These are phyloP conservation scores for Stachybotrys chartarum DNA, from an alignment of 2,329 filamentous ascomycete genomes.

Conservation along the genomic window DNA sequence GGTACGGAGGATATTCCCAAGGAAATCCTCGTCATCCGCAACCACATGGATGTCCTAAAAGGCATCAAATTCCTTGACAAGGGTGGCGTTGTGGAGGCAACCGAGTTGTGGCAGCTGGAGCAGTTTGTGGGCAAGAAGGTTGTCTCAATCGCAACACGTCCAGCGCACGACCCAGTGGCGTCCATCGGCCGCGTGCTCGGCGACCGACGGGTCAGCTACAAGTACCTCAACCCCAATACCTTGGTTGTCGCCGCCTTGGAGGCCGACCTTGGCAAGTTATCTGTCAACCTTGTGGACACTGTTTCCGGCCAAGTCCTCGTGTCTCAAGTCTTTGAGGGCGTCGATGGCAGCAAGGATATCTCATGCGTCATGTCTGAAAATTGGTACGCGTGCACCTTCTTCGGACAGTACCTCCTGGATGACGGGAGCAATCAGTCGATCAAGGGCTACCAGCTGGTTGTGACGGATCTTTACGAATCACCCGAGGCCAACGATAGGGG, in stretches of 20 bases:
- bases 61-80: slow-evolving; percentile 45
- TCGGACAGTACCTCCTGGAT: slow-evolving; percentile 50
- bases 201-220: slow-evolving; percentile 90
- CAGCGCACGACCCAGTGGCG: slow-evolving; percentile 77
- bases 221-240: slow-evolving; percentile 87
- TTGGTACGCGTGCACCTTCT: slow-evolving; percentile 87
- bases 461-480: slow-evolving; percentile 89
- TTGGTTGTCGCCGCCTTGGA: slow-evolving; percentile 66
- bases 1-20: slow-evolving; percentile 38
- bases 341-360: slow-evolving; percentile 69
- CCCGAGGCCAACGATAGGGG: slow-evolving; percentile 77
- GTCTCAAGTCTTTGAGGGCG: slow-evolving; percentile 60
- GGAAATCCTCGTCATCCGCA: slow-evolving; percentile 47
- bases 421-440: slow-evolving; percentile 49
- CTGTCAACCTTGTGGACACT: slow-evolving; percentile 76
- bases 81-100: slow-evolving; percentile 31
- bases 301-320: slow-evolving; percentile 77
- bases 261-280: slow-evolving; percentile 50
- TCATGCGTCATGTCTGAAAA: slow-evolving; percentile 82
- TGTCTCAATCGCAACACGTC: slow-evolving; percentile 58
- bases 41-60: slow-evolving; percentile 40
- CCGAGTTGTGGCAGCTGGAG: slow-evolving; percentile 66
- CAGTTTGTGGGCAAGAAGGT: slow-evolving; percentile 62
- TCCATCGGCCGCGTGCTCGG: slow-evolving; percentile 93
- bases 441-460: slow-evolving; percentile 78